These are phyloP conservation scores for Neofusicoccum laricinum DNA, from an alignment of 2,329 filamentous ascomycete species.

Conservation along the genomic window DNA sequence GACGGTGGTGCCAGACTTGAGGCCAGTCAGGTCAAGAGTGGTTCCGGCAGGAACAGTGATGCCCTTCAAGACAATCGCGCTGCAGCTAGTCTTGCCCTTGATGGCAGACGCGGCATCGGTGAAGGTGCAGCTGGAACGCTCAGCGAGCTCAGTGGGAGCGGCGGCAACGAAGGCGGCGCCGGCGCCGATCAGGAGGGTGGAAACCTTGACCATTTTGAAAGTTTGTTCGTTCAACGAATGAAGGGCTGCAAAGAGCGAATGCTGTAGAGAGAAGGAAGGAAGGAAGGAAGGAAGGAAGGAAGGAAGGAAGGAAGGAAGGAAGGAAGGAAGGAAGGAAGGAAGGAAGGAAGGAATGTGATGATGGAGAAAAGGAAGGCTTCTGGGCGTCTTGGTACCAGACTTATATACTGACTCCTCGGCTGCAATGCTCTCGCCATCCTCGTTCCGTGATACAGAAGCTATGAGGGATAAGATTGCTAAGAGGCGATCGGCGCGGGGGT, in stretches of 20 bases:
- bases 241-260: conserved; percentile 10
- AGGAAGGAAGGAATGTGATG: conserved; percentile 5
- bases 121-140: conserved; percentile 17
- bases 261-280: neutral
- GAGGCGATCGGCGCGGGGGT: neutral
- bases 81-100: conserved; percentile 16
- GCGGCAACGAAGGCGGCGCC: conserved; percentile 15
- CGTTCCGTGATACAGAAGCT: conserved; percentile 2
- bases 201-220: conserved; percentile 15
- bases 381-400: neutral
- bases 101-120: conserved; percentile 19
- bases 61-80: conserved; percentile 15
- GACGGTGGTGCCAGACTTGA: conserved; percentile 38
- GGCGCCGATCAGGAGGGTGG: conserved; percentile 16
- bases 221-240: conserved; percentile 13
- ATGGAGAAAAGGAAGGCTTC: neutral
- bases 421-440: neutral
- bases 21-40: conserved; percentile 58
- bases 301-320: neutral
- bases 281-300: conserved; percentile 1
- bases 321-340: too few species aligned
- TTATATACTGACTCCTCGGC: neutral
- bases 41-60: conserved; percentile 16
- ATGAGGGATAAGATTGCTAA: conserved; percentile 10
- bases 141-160: conserved; percentile 6